Evolutionary conservation across 306 rosid genomes (phyloP), one percentile per base, ranked within the genome.

Genomic region (Oxytropis ochrocephala): DNA sequence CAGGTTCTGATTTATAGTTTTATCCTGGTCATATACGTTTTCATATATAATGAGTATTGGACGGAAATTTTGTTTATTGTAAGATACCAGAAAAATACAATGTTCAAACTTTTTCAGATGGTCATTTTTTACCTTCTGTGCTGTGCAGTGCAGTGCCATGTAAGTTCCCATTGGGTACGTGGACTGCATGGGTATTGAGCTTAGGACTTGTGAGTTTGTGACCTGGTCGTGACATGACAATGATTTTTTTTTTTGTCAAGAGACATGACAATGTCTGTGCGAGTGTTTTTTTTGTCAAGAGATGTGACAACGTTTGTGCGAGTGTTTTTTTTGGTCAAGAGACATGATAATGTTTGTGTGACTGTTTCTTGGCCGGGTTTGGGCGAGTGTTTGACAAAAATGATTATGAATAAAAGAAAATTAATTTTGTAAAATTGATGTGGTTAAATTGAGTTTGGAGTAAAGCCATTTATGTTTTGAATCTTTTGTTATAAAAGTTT

Each of bases 1-100:
- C 65, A 47, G 56, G 55, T 74, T 74, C 71, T 39, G 79, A 71
- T 68, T 79, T 61, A 68, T 72, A 59, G 42, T 21, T 72, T 47
- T 30, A 57, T 75, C 33, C 14, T 35, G 6, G 39, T 35, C 39
- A 35, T 35, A 2, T 35, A 60, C 64, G 44, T 36, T 52, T 61
- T 63, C 44, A 17, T 69, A 17, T 69, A 47, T 36, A 36, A 13
- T 33, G 18, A 60, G 13, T 32, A 46, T 12, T 2, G 39, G 64
- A 44, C 49, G 66, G 17, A 33, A 64, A 65, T 78, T 64, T 64
- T 56, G 36, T 44, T 77, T 19, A 24, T 64, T 38, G 62, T 47
- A 35, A 54, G 77, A 24, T 70, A 11, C 11, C 18, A 11, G 0
- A 43, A 46, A 30, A 11, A 5, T 24, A 16, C 12, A 36, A 12